These are phyloP conservation scores for Iris pallida DNA, from an alignment of 116 monocot species.

Conservation along the genomic window DNA sequence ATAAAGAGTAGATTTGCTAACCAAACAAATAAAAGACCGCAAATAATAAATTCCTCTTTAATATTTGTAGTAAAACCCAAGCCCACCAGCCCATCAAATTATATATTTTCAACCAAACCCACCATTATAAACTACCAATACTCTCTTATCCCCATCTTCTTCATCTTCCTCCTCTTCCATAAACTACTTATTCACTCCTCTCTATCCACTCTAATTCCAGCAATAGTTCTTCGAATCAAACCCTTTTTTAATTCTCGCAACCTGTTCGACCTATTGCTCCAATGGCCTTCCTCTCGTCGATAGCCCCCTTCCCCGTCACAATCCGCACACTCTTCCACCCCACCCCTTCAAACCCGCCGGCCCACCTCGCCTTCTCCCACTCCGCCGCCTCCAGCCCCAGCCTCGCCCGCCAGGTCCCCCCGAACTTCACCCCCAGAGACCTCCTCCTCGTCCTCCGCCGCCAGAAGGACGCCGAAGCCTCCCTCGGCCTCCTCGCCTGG, in stretches of 20 bases:
- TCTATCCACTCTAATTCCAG: too few species aligned
- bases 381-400: conserved; percentile 10
- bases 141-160: too few species aligned
- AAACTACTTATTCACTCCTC: too few species aligned
- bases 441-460: conserved; percentile 50
- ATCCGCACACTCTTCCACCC: conserved; percentile 8
- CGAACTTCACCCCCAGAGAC: conserved; percentile 42
- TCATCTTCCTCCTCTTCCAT: too few species aligned
- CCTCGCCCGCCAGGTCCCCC: conserved; percentile 32
- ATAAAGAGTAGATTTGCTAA: too few species aligned
- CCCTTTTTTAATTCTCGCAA: conserved; percentile 3
- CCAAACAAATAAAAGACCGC: too few species aligned
- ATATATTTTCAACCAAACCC: too few species aligned
- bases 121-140: too few species aligned
- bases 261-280: conserved; percentile 33
- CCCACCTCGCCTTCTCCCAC: neutral
- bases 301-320: conserved; percentile 14
- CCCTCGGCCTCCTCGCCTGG: conserved; percentile 46
- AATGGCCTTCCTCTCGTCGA: conserved; percentile 52
- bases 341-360: conserved; percentile 4
- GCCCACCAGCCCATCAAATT: too few species aligned
- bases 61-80: too few species aligned
- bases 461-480: conserved; percentile 48
- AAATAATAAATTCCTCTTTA: too few species aligned
- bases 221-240: neutral